phyloP scores from a whole-genome alignment of 176 grass and related monocot species.

The Typha latifolia region DNA sequence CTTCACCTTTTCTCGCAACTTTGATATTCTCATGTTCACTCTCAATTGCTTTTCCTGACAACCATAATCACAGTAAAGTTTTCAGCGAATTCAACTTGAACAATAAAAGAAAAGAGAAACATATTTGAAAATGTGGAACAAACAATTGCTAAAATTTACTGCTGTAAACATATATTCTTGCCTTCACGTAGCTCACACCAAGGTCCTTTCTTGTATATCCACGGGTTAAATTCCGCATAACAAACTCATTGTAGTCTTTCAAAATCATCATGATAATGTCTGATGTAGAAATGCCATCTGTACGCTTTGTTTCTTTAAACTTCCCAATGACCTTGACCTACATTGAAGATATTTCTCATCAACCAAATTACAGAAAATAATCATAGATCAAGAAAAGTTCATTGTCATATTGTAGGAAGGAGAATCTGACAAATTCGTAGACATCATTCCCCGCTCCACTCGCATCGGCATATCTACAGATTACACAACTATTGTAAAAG shows the following conservation, averaged over 20 bases:
- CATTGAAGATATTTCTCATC: neutral
- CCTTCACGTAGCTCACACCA: conserved; percentile 97
- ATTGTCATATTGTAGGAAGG: conserved; percentile 17
- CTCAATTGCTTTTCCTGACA: conserved; percentile 79
- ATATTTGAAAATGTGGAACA: neutral
- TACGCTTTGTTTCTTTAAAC: conserved; percentile 91
- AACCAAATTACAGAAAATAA: neutral
- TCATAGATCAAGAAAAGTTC: neutral
- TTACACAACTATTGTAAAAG: conserved; percentile 17
- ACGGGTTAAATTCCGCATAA: conserved; percentile 89
- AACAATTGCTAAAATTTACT: neutral
- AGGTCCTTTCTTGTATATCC: conserved; percentile 96
- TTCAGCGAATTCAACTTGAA: too few relatives aligned
- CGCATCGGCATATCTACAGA: conserved; percentile 84
- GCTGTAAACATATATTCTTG: conserved; percentile 15
- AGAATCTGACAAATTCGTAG: conserved; percentile 71
- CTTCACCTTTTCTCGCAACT: conserved; percentile 77
- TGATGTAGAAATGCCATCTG: conserved; percentile 89
- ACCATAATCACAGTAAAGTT: neutral
- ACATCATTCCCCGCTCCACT: conserved; percentile 91
- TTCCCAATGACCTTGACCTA: conserved; percentile 82
- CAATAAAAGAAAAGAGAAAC: too few relatives aligned
- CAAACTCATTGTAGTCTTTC: conserved; percentile 97
- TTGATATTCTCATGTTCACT: conserved; percentile 94
- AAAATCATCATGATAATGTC: conserved; percentile 98